phyloP scores from a whole-genome alignment of 768 basidiomycete species.

The Suillus occidentalis region DNA sequence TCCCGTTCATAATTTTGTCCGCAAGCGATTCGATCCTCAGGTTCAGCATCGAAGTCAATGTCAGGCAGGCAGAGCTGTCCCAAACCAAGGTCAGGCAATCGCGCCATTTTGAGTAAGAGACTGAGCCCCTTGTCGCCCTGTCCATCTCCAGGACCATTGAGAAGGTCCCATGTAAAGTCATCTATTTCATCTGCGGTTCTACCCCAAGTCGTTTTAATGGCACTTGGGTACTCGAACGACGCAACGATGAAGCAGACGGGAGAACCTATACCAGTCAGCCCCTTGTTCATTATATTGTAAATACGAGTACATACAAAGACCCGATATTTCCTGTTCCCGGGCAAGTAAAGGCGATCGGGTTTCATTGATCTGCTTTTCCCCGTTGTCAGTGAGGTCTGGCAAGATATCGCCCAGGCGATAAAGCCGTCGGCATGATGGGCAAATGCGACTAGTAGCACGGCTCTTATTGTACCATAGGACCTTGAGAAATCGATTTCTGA shows the following conservation, averaged over 20 bases:
- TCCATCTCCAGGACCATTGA: slow-evolving; percentile 45
- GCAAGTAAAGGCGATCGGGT: slow-evolving; percentile 40
- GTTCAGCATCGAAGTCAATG: slow-evolving; percentile 25
- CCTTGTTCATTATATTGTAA: neutral
- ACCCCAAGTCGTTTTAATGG: slow-evolving; percentile 71
- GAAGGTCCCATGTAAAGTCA: slow-evolving; percentile 59
- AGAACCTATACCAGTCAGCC: slow-evolving; percentile 54
- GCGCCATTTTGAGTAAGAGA: slow-evolving; percentile 74
- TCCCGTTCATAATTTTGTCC: neutral
- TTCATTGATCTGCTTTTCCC: slow-evolving; percentile 16
- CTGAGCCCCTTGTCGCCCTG: slow-evolving; percentile 45
- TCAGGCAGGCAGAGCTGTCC: slow-evolving; percentile 51
- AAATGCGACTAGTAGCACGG: slow-evolving; percentile 65
- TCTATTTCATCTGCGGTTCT: slow-evolving; percentile 66
- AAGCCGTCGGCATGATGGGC: slow-evolving; percentile 74
- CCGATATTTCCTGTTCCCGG: slow-evolving; percentile 72
- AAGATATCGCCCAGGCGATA: slow-evolving; percentile 70
- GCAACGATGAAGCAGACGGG: slow-evolving; percentile 76
- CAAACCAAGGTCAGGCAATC: slow-evolving; percentile 71
- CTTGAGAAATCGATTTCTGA: slow-evolving; percentile 34
- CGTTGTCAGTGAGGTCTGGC: slow-evolving; percentile 42
- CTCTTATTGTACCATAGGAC: slow-evolving; percentile 88
- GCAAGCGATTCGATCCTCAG: slow-evolving; percentile 11
- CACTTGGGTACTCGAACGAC: slow-evolving; percentile 59
- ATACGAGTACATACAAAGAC: slow-evolving; percentile 57